Evolutionary conservation across 768 basidiomycete species (phyloP).

Genomic region (Leccinum variicolor): DNA sequence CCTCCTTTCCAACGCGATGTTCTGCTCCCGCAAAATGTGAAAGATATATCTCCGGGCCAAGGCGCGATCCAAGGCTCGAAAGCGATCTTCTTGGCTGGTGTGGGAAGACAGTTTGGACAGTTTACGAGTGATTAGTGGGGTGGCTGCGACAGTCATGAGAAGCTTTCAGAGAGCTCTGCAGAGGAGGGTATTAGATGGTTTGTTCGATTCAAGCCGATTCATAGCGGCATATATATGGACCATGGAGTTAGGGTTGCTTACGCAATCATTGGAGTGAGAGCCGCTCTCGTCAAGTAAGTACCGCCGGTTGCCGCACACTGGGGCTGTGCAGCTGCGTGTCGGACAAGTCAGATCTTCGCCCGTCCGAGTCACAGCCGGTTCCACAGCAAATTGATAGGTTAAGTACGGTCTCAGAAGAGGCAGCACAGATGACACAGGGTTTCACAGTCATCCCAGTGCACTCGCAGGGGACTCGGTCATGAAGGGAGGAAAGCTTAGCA

Average conservation of each 20-base stretch:
- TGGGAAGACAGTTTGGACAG: slow-evolving; percentile 32
- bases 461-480: background rate
- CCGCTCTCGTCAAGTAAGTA: no score
- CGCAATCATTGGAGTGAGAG: background rate
- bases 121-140: slow-evolving; percentile 20
- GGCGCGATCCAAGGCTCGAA: slow-evolving; percentile 30
- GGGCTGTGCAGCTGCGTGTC: no score
- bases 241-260: background rate
- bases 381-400: background rate
- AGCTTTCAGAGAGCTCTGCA: background rate
- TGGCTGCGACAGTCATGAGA: slow-evolving; percentile 24
- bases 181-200: background rate
- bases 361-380: background rate
- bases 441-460: background rate
- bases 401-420: background rate
- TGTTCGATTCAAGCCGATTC: background rate
- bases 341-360: no score
- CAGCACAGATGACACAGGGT: background rate
- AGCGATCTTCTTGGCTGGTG: slow-evolving; percentile 22
- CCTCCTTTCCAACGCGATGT: slow-evolving; percentile 16
- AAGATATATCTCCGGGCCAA: slow-evolving; percentile 30
- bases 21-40: slow-evolving; percentile 22
- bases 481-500: no score
- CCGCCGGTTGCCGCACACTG: no score
- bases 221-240: background rate